Conservation (phyloP, 2,329 filamentous ascomycete genomes). For the Botrytis byssoidea region DNA sequence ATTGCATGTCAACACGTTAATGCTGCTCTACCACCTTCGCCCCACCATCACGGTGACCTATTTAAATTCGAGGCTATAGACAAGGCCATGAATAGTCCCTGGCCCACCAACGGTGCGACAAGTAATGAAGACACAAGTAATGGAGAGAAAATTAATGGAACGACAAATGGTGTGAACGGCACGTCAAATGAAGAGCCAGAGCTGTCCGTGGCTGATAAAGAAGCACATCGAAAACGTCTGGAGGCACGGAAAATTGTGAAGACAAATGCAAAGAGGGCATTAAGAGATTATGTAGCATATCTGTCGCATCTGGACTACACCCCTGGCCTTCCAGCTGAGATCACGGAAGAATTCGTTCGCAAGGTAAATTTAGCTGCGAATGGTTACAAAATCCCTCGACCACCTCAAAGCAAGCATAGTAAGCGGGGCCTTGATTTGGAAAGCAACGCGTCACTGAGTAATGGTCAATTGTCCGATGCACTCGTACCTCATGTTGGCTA, state of each 20-base stretch:
- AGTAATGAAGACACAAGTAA: slow-evolving; percentile 29
- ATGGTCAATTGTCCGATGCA: slow-evolving; percentile 42
- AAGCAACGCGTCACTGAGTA: slow-evolving; percentile 38
- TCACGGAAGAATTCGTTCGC: slow-evolving; percentile 50
- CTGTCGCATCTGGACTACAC: slow-evolving; percentile 77
- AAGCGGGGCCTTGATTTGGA: slow-evolving; percentile 34
- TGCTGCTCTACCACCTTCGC: slow-evolving; percentile 47
- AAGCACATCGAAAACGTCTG: slow-evolving; percentile 46
- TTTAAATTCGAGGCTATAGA: slow-evolving; percentile 3
- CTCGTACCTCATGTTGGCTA: slow-evolving; percentile 45
- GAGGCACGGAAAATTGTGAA: slow-evolving; percentile 70
- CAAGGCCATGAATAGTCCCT: background rate
- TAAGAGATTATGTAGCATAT: slow-evolving; percentile 72
- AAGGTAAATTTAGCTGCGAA: slow-evolving; percentile 58
- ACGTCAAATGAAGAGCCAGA: slow-evolving; percentile 29
- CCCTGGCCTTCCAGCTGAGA: slow-evolving; percentile 45
- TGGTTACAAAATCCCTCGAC: slow-evolving; percentile 42
- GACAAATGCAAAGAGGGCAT: slow-evolving; percentile 69
- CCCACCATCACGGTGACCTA: slow-evolving; percentile 26
- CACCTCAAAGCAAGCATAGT: slow-evolving; percentile 34
- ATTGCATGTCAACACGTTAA: slow-evolving; percentile 67
- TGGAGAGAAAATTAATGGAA: slow-evolving; percentile 3
- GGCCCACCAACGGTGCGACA: slow-evolving; percentile 28
- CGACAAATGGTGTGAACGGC: slow-evolving; percentile 29
- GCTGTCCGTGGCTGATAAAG: slow-evolving; percentile 46